Conservation (phyloP, 2,329 filamentous ascomycete genomes). For the Bertia moriformis region DNA sequence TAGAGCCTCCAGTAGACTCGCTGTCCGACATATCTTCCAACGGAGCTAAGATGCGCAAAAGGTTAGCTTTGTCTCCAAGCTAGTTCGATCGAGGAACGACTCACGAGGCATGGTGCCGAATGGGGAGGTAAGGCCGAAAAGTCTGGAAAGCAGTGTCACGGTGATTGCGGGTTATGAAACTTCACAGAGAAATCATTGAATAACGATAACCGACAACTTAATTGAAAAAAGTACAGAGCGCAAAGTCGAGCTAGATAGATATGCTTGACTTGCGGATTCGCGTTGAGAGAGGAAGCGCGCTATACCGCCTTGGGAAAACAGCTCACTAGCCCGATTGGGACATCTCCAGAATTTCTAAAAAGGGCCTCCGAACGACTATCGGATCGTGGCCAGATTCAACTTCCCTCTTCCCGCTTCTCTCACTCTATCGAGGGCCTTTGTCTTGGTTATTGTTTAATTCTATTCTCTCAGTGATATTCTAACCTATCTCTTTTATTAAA, state of each 20-base stretch:
- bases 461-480: too few species aligned
- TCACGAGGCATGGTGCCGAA: constrained; percentile 21
- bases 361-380: constrained; percentile 9
- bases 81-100: constrained; percentile 8
- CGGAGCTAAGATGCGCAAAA: constrained; percentile 6
- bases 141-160: constrained; percentile 15
- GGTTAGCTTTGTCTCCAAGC: constrained; percentile 4
- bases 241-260: too few species aligned
- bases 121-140: constrained; percentile 8
- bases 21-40: constrained; percentile 13
- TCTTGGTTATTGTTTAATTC: too few species aligned
- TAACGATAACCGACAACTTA: too few species aligned
- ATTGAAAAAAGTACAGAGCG: too few species aligned
- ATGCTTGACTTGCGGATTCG: too few species aligned
- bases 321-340: constrained; percentile 19
- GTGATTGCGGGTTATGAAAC: too few species aligned
- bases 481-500: too few species aligned
- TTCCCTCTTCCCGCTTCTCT: constrained; percentile 4
- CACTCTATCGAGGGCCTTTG: constrained; percentile 4
- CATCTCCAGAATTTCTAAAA: constrained; percentile 18
- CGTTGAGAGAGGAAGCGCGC: constrained; percentile 11
- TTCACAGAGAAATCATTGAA: too few species aligned
- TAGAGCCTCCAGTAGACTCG: constrained; percentile 18
- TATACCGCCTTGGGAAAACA: constrained; percentile 18
- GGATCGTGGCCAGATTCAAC: constrained; percentile 4